Evolutionary conservation across 192 early-diverging fungal species (phyloP).

Genomic region (Linnemannia schmuckeri): DNA sequence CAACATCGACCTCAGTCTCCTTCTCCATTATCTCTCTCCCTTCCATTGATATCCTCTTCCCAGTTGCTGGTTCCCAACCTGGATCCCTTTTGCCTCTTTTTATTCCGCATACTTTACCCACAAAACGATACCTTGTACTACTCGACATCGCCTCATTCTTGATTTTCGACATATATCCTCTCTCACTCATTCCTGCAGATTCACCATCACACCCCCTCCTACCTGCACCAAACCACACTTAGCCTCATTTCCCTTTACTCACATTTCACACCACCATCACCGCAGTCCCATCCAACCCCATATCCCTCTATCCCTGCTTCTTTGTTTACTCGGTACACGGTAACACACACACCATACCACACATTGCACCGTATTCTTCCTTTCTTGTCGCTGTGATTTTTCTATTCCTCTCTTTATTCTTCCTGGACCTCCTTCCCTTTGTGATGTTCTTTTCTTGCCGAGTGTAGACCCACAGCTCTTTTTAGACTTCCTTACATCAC

Average conservation of each 20-base stretch:
- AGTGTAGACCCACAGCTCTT: not conserved
- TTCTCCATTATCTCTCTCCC: not conserved
- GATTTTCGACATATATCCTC: not conserved
- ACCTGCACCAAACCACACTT: not conserved
- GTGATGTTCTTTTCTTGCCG: too few species aligned
- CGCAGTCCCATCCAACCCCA: not conserved
- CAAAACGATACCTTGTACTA: not conserved
- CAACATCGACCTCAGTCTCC: not conserved
- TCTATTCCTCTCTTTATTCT: not conserved
- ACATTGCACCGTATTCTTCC: not conserved
- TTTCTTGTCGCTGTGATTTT: not conserved
- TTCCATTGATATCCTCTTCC: not conserved
- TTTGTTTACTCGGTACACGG: not conserved
- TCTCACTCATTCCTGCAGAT: too few species aligned
- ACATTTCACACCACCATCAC: not conserved
- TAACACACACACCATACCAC: not conserved
- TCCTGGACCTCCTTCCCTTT: too few species aligned
- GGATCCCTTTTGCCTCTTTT: not conserved
- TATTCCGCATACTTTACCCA: not conserved
- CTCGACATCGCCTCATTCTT: not conserved
- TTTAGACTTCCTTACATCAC: not conserved
- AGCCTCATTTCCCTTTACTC: not conserved
- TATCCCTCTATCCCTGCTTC: not conserved
- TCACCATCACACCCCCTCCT: too few species aligned
- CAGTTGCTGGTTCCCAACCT: conserved; percentile 12